These are phyloP conservation scores for Botryobasidium botryosum DNA, from an alignment of 768 basidiomycete genomes.

Conservation along the genomic window DNA sequence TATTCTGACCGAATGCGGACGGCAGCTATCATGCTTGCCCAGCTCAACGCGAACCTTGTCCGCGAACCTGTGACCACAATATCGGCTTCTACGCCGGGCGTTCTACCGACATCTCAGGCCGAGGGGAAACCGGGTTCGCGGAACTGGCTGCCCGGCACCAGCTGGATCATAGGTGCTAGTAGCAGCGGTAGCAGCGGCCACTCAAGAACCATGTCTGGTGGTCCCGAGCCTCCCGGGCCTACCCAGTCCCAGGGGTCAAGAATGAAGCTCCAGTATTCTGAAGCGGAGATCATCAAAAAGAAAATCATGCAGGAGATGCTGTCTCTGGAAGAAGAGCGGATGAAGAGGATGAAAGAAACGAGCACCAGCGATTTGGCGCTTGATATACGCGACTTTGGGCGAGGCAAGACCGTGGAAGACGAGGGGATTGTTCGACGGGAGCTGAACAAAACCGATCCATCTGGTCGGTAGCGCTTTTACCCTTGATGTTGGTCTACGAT, in stretches of 20 bases:
- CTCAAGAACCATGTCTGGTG: background rate
- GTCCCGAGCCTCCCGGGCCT: background rate
- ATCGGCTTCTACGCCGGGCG: constrained; percentile 2
- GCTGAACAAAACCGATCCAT: constrained; percentile 88
- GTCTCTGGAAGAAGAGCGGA: constrained; percentile 86
- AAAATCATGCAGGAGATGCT: constrained; percentile 99
- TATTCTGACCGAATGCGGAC: constrained; percentile 98
- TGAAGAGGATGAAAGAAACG: constrained; percentile 60
- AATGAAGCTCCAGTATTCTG: constrained; percentile 59
- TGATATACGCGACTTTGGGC: too few species aligned
- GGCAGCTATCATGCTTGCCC: constrained; percentile 95
- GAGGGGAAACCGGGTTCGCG: constrained; percentile 20
- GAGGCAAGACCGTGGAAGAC: constrained; percentile 37
- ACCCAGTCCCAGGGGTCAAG: constrained; percentile 27
- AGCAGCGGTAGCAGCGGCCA: constrained; percentile 5
- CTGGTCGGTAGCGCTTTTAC: constrained; percentile 26
- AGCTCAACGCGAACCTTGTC: constrained; percentile 68
- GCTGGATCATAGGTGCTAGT: constrained; percentile 27
- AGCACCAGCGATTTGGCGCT: too few species aligned
- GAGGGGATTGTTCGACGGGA: constrained; percentile 87
- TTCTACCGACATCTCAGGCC: constrained; percentile 11
- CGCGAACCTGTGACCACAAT: constrained; percentile 31
- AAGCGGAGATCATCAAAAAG: constrained; percentile 81
- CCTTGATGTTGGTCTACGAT: background rate
- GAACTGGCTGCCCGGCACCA: constrained; percentile 39